phyloP scores from a whole-genome alignment of 805 yeast species.

The Yarrowia yakushimensis region DNA sequence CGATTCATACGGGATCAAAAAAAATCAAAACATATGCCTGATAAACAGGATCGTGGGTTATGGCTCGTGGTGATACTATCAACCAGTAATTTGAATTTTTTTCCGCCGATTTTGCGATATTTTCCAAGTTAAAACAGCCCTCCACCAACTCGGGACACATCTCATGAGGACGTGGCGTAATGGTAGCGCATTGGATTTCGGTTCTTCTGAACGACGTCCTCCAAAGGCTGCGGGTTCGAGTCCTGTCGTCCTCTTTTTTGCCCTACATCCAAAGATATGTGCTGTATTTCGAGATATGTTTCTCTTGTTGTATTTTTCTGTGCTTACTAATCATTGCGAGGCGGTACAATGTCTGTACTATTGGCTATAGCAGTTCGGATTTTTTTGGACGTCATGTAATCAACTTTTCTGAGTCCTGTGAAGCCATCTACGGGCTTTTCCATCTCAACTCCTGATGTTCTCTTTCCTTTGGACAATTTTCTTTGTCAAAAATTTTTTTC shows the following conservation, averaged over 20 bases:
- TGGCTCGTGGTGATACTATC: no score
- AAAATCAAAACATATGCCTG: no score
- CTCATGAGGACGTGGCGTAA: conserved; percentile 21
- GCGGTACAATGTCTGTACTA: no score
- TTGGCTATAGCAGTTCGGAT: no score
- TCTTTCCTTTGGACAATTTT: not conserved
- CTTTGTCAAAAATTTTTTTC: not conserved
- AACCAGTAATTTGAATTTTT: no score
- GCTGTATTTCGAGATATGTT: no score
- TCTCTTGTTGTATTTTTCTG: conserved; percentile 32
- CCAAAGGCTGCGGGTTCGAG: conserved; percentile 25
- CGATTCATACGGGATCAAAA: no score
- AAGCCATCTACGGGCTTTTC: not conserved
- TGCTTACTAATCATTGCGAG: conserved; percentile 42
- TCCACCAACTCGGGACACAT: not conserved
- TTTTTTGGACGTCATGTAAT: not conserved
- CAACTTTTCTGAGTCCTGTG: no score
- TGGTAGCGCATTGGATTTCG: conserved; percentile 25
- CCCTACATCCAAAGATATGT: no score
- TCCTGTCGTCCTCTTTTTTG: conserved; percentile 22
- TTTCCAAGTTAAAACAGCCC: not conserved
- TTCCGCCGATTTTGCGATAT: not conserved
- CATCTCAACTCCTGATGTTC: not conserved
- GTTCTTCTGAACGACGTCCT: conserved; percentile 23
- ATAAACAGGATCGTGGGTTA: no score